Conservation (phyloP, 208 protist species). For the Jaenimonas drosophilae region DNA sequence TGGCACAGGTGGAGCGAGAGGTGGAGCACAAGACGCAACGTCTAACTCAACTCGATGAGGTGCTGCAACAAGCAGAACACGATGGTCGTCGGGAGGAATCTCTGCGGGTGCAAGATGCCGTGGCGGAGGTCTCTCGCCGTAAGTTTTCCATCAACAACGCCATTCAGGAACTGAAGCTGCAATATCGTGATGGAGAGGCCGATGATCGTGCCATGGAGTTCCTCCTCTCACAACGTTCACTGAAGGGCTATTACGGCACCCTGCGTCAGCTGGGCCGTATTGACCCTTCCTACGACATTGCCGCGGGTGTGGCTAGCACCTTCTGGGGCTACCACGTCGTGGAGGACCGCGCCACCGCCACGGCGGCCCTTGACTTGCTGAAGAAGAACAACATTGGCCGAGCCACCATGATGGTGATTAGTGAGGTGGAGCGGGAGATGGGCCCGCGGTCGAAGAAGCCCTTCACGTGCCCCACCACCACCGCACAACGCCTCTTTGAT, state of each 20-base stretch:
- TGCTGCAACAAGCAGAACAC: slow-evolving; percentile 29
- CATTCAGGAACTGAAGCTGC: slow-evolving; percentile 78
- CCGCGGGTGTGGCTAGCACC: slow-evolving; percentile 95
- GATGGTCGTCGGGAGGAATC: slow-evolving; percentile 36
- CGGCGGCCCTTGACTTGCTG: slow-evolving; percentile 87
- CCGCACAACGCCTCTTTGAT: slow-evolving; percentile 89
- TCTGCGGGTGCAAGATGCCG: slow-evolving; percentile 55
- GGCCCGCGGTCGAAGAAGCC: slow-evolving; percentile 20
- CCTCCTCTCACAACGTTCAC: slow-evolving; percentile 63
- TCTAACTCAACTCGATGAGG: slow-evolving; percentile 33
- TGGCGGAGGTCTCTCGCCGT: slow-evolving; percentile 39
- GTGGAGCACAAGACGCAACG: slow-evolving; percentile 14
- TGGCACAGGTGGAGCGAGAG: slow-evolving; percentile 22
- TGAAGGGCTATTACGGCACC: slow-evolving; percentile 93
- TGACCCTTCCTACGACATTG: slow-evolving; percentile 95
- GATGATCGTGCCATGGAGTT: slow-evolving; percentile 84
- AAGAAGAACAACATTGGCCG: slow-evolving; percentile 91
- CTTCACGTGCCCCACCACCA: slow-evolving; percentile 49
- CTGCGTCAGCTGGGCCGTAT: slow-evolving; percentile 98
- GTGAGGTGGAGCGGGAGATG: slow-evolving; percentile 82
- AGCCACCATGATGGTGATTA: slow-evolving; percentile 97
- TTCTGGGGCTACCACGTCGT: slow-evolving; percentile 97
- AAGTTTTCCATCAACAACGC: slow-evolving; percentile 71
- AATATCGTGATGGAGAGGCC: slow-evolving; percentile 68
- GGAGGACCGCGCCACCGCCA: slow-evolving; percentile 89